phyloP scores from a whole-genome alignment of 495 filamentous ascomycete genomes.

The Neurospora sp. region DNA sequence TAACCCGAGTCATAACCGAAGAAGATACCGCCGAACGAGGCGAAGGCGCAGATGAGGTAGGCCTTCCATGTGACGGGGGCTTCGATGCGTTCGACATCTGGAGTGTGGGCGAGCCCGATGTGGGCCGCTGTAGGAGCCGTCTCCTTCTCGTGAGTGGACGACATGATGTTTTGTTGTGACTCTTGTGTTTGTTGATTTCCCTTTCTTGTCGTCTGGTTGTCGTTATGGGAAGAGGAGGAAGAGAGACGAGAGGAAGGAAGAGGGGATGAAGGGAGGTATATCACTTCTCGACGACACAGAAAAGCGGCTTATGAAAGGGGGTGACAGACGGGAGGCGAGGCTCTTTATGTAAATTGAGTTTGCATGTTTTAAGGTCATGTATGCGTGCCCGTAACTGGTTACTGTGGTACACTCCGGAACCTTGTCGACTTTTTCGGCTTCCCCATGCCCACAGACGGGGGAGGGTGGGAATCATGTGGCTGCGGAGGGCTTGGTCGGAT shows the following conservation, averaged over 20 bases:
- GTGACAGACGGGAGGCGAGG: background rate
- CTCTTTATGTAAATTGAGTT: background rate
- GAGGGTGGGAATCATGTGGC: background rate
- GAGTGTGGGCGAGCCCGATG: constrained; percentile 12
- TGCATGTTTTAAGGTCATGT: background rate
- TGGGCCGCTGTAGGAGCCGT: constrained; percentile 6
- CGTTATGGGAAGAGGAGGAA: constrained; percentile 1
- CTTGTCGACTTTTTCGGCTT: background rate
- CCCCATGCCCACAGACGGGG: background rate
- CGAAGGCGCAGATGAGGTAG: constrained; percentile 61
- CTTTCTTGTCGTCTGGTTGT: constrained; percentile 1
- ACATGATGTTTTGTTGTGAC: constrained; percentile 10
- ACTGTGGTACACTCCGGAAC: background rate
- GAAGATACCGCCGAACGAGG: constrained; percentile 59
- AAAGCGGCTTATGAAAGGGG: background rate
- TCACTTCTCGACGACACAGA: background rate
- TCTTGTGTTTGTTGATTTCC: background rate
- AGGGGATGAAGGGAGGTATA: background rate
- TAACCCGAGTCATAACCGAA: constrained; percentile 58
- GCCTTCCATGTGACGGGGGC: constrained; percentile 56
- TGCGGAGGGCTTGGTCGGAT: constrained; percentile 6
- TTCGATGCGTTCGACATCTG: constrained; percentile 46
- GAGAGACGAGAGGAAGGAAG: background rate
- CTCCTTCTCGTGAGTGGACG: constrained; percentile 13
- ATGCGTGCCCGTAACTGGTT: background rate